These are phyloP conservation scores for Cucurbita moschata DNA, from an alignment of 306 rosid genomes.

Conservation along the genomic window DNA sequence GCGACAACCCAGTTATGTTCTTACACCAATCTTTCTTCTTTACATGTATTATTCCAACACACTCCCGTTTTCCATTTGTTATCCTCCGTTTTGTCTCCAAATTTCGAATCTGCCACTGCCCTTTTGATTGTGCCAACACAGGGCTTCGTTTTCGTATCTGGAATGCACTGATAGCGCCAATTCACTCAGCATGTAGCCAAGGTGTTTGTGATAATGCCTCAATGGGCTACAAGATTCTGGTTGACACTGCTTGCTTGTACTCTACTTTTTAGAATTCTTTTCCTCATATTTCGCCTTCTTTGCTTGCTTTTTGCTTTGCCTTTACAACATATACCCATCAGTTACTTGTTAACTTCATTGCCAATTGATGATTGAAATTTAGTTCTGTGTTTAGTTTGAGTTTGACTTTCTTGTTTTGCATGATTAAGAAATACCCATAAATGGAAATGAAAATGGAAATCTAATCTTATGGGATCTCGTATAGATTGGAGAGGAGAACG, in stretches of 20 bases:
- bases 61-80: slow-evolving; percentile 10
- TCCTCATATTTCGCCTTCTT: neutral
- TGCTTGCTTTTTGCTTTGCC: neutral
- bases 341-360: neutral
- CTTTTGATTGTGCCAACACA: slow-evolving; percentile 25
- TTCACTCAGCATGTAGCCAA: slow-evolving; percentile 9
- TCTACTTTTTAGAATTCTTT: neutral
- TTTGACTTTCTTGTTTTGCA: neutral
- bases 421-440: neutral
- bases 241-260: neutral
- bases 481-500: too few species aligned
- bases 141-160: slow-evolving; percentile 9
- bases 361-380: neutral
- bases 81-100: slow-evolving; percentile 7
- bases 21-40: neutral
- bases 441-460: neutral
- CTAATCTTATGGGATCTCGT: neutral
- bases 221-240: slow-evolving; percentile 16
- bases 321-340: neutral
- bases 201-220: slow-evolving; percentile 9
- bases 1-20: neutral
- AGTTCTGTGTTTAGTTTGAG: neutral
- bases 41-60: slow-evolving; percentile 9
- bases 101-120: slow-evolving; percentile 18
- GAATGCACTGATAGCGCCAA: slow-evolving; percentile 42